A percentile compares a stretch with the other conserved stretches of the same genome.
Conservation (phyloP, 495 filamentous ascomycete species). For the Xylaria nigripes region DNA sequence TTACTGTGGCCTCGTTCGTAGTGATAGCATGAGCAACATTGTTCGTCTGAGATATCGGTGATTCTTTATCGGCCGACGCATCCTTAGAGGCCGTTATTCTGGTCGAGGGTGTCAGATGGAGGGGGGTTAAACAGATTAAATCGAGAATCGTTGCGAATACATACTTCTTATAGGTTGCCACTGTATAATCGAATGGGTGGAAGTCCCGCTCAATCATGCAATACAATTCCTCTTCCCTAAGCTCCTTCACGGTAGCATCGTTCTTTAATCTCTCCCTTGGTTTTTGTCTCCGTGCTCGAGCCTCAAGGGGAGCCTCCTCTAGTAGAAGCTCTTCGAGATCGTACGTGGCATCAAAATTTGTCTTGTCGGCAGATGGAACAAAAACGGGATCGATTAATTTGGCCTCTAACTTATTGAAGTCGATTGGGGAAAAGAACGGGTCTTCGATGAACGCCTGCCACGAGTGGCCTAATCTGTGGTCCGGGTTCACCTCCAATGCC, state of each 20-base stretch:
- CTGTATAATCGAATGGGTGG: constrained; percentile 90
- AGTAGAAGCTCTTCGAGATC: constrained; percentile 90
- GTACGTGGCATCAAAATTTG: constrained; percentile 98
- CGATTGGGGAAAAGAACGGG: constrained; percentile 77
- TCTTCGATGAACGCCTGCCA: constrained; percentile 79
- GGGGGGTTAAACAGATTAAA: neutral
- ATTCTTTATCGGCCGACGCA: neutral
- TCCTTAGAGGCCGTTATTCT: constrained; percentile 16
- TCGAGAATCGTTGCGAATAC: constrained; percentile 11
- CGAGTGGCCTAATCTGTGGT: constrained; percentile 69
- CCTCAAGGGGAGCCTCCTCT: constrained; percentile 93
- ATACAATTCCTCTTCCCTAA: constrained; percentile 88
- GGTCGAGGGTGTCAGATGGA: constrained; percentile 2
- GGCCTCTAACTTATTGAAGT: constrained; percentile 76
- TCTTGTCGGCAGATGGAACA: constrained; percentile 88
- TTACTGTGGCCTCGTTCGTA: constrained; percentile 33
- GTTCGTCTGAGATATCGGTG: constrained; percentile 11
- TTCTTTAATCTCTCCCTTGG: constrained; percentile 84
- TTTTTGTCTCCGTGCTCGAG: constrained; percentile 84
- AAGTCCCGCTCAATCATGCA: constrained; percentile 92
- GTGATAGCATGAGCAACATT: constrained; percentile 33
- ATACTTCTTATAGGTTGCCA: constrained; percentile 57
- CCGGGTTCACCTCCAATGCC: constrained; percentile 71
- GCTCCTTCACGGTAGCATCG: constrained; percentile 92
- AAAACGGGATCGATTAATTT: constrained; percentile 92